Conservation (phyloP, 139 green algal species). For the Chlamydomonas sp. region DNA sequence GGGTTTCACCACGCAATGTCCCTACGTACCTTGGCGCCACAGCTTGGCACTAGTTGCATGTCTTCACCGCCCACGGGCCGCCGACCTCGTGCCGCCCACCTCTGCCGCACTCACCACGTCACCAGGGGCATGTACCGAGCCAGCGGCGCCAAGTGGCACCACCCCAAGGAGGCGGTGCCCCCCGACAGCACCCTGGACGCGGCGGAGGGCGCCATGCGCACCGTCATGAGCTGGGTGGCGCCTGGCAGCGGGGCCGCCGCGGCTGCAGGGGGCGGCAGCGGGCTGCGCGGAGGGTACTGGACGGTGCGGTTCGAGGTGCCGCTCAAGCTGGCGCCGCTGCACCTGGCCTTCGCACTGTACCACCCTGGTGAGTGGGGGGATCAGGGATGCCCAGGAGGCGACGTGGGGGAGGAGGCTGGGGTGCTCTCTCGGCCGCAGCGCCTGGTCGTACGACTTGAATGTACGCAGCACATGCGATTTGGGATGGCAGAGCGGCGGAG, state of each 20-base stretch:
- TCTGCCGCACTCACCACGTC: neutral
- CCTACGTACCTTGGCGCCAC: neutral
- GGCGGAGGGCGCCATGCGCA: slow-evolving; percentile 46
- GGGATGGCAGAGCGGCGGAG: too few relatives aligned
- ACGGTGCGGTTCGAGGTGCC: slow-evolving; percentile 36
- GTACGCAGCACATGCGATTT: too few relatives aligned
- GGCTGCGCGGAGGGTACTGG: neutral
- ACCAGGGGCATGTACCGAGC: slow-evolving; percentile 60
- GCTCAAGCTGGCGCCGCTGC: slow-evolving; percentile 51
- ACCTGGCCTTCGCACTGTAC: slow-evolving; percentile 54
- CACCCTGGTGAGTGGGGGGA: slow-evolving; percentile 40
- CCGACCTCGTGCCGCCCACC: neutral
- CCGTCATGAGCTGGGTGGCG: slow-evolving; percentile 26
- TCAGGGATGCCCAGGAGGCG: neutral
- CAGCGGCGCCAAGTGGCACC: slow-evolving; percentile 44
- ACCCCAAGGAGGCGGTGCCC: slow-evolving; percentile 49
- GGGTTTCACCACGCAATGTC: neutral
- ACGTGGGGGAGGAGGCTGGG: neutral
- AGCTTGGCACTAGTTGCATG: too few relatives aligned
- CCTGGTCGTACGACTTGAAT: too few relatives aligned
- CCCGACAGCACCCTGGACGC: slow-evolving; percentile 19
- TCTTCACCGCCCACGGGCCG: neutral
- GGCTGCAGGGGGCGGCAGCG: too few relatives aligned
- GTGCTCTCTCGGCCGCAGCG: too few relatives aligned
- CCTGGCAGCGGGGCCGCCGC: too few relatives aligned